These are phyloP conservation scores for Leccinum subfulvum DNA, from an alignment of 1,284 basidiomycete species.

Conservation along the genomic window DNA sequence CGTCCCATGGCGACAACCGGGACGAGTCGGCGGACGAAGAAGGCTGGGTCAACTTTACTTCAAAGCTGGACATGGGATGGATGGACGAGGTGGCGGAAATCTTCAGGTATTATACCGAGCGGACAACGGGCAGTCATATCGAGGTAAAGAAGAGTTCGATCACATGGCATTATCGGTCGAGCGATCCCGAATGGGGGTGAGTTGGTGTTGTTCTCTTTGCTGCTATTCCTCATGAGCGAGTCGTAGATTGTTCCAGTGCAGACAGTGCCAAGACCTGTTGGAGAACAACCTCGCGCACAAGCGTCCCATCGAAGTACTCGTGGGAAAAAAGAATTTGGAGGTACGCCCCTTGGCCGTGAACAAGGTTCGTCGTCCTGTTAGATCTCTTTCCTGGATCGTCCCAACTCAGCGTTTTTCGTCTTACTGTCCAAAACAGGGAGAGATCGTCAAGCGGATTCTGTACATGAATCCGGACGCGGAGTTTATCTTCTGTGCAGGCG, in stretches of 20 bases:
- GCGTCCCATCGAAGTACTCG: slow-evolving; percentile 87
- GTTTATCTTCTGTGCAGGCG: slow-evolving; percentile 96
- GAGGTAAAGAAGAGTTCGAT: slow-evolving; percentile 97
- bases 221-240: neutral
- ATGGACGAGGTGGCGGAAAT: slow-evolving; percentile 94
- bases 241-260: slow-evolving; percentile 83
- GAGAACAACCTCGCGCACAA: slow-evolving; percentile 90
- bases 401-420: neutral
- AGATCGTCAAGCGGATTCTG: slow-evolving; percentile 92
- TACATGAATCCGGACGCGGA: slow-evolving; percentile 92
- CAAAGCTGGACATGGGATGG: slow-evolving; percentile 95
- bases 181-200: slow-evolving; percentile 95
- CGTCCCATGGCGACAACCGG: slow-evolving; percentile 26
- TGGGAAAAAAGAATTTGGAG: slow-evolving; percentile 98
- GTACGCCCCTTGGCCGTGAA: slow-evolving; percentile 93
- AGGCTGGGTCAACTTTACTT: slow-evolving; percentile 86
- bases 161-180: slow-evolving; percentile 96
- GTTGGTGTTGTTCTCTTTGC: slow-evolving; percentile 29
- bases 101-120: slow-evolving; percentile 95
- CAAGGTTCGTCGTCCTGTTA: slow-evolving; percentile 51
- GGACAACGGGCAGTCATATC: slow-evolving; percentile 93
- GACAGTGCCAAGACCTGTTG: slow-evolving; percentile 94
- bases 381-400: neutral
- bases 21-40: slow-evolving; percentile 32
- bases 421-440: slow-evolving; percentile 52